phyloP scores from a whole-genome alignment of 192 early-diverging fungal species.

The Backusella sp. region DNA sequence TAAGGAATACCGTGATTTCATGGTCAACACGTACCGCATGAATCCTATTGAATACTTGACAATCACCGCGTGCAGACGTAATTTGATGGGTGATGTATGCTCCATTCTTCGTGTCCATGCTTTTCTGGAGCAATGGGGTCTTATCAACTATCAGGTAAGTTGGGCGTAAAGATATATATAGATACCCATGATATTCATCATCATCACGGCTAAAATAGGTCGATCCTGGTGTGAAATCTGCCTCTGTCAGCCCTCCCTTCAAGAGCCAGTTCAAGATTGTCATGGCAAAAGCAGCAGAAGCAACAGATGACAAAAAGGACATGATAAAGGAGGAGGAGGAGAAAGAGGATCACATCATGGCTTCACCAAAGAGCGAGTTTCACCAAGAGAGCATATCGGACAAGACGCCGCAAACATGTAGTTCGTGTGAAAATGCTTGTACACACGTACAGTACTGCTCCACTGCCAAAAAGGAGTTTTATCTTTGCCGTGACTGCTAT shows the following conservation, averaged over 20 bases:
- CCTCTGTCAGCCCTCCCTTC: conserved; percentile 82
- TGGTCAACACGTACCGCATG: conserved; percentile 96
- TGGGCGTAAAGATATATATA: no score
- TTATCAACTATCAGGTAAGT: conserved; percentile 96
- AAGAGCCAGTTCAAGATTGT: conserved; percentile 66
- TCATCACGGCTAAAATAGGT: conserved; percentile 47
- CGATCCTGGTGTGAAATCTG: conserved; percentile 88
- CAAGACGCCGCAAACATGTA: conserved; percentile 3
- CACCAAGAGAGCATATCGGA: neutral
- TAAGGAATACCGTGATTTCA: conserved; percentile 96
- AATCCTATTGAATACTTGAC: conserved; percentile 96
- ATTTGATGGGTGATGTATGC: conserved; percentile 98
- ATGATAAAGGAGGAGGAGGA: neutral
- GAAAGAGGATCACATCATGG: neutral
- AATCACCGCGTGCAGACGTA: conserved; percentile 95
- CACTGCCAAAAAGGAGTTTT: neutral
- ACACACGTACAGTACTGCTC: neutral
- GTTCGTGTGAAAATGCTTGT: conserved; percentile 4
- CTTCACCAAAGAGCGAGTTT: neutral
- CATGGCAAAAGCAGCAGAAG: neutral
- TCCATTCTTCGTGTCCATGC: conserved; percentile 98
- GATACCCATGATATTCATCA: neutral
- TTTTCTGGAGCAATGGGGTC: conserved; percentile 98
- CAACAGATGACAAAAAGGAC: neutral
- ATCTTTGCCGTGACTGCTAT: conserved; percentile 21